Base-by-base conservation (phyloP, 2,329 filamentous ascomycete genomes). In the Pseudopyricularia cyperi region DNA sequence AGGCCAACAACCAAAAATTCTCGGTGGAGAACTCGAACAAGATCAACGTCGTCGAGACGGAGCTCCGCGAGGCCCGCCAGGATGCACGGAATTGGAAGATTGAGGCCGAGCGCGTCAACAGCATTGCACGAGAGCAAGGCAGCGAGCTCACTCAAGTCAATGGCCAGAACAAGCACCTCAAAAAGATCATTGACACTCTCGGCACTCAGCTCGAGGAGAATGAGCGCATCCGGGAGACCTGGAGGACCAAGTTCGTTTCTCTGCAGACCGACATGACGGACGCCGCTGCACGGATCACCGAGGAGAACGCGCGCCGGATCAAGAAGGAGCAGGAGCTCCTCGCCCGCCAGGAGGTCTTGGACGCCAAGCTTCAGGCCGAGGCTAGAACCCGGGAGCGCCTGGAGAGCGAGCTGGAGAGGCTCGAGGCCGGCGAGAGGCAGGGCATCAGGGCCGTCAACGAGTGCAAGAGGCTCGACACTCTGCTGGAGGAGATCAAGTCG, bases 181-280 rank as follows among this genome's bases (percentile, higher is more conserved):
- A 83, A 59, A 82, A 79, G 62, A 82, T 83, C 30, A 80, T 95
- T 53, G 80, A 83, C 55, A 83, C 82, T 22, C 74, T 95, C 52
- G 81, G 83, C 55, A 78, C 78, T 46, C 89, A 95, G 63, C 79
- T 93, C 42, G 83, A 93, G 61, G 90, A 95, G 68, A 91, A 89
- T 61, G 82, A 90, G 62, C 82, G 85, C 56, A 79, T 94, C 54
- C 84, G 89, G 53, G 88, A 95, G 63, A 82, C 77, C 55, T 90
- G 94, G 79, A 84, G 89, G 58, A 74, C 75, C 64, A 95, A 93
- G 67, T 86, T 96, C 61, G 80, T 91, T 59, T 82, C 82, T 54
- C 73, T 98, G 37, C 90, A 97, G 66, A 80, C 89, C 56, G 89
- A 96, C 59, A 91, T 97, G 84, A 79, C 82, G 32, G 74, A 74